Conservation (phyloP, 73 alveolate species). For the Paramecium biaurelia region DNA sequence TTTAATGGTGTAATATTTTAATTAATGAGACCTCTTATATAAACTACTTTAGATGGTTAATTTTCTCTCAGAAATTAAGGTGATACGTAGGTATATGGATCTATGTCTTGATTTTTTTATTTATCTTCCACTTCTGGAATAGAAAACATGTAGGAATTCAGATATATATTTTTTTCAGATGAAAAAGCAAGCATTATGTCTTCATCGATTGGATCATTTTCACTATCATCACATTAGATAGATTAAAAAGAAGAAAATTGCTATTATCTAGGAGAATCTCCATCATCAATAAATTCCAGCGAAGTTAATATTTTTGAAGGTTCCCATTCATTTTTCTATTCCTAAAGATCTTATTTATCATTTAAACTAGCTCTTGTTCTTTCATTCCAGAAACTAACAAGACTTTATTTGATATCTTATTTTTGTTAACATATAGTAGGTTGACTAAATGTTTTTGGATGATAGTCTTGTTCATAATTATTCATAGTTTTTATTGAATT, state of each 20-base stretch:
- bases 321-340: constrained; percentile 2
- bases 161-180: not conserved
- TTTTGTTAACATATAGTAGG: not conserved
- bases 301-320: not conserved
- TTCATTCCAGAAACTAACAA: not conserved
- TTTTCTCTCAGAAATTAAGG: constrained; percentile 56
- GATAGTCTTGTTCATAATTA: not conserved
- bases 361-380: constrained; percentile 7
- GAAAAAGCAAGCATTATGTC: not conserved
- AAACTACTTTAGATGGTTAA: constrained; percentile 54
- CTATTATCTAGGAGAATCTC: not conserved
- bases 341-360: not conserved
- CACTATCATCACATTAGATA: constrained; percentile 41
- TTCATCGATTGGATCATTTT: not conserved
- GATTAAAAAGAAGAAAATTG: not conserved
- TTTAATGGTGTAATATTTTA: constrained; percentile 30
- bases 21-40: constrained; percentile 55
- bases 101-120: constrained; percentile 4
- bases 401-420: not conserved
- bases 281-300: not conserved
- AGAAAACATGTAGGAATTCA: not conserved
- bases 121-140: constrained; percentile 42
- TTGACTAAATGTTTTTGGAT: not conserved
- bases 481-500: not conserved
- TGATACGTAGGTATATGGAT: constrained; percentile 53